Evolutionary conservation across 129 eudicot species (phyloP), one percentile per base, ranked within the genome.

Genomic region (Flaveria trinervia): DNA sequence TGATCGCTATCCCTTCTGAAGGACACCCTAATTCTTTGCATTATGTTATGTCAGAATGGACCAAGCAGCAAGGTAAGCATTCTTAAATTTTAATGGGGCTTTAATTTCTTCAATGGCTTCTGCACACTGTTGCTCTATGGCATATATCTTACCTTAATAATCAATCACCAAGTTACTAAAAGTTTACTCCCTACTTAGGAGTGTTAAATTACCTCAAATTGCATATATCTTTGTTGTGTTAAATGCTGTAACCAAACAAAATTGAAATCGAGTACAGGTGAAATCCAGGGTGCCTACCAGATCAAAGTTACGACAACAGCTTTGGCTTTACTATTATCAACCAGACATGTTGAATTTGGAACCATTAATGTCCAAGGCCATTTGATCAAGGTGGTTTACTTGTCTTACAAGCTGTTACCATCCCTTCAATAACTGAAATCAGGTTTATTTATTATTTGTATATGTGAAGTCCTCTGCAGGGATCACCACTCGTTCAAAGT

Each of bases 241-340:
- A 12, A 71, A 39, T 73, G 48, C 14, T 10, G 0, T 44, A 78
- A 59, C 59, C 12, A 71, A 23, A 68, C 15, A 28, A 5, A 61
- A 61, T n/a, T 80, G 48, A 28, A 77, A 68, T 5, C 25, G 2
- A 52, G n/a, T 80, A 80, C 92, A 94, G 99, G 97, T 39, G 99
- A 94, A 77, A 82, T 94, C 77, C 99, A 89, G 55, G 99, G 99
- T 65, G 87, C 92, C 13, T 94, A 91, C 86, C 96, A 91, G 79
- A 94, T 94, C 54, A 91, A 86, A 86, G 96, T 94, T 5, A 91
- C 99, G 9, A 94, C 97, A 5, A 89, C 96, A 51, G 97, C 99
- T 76, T 80, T 94, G 82, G 97, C 97, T 75, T 88, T 94, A 49
- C 77, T 94, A 73, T 84, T 94, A 80, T 82, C 88, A 36, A 84